phyloP scores from a whole-genome alignment of 2,329 filamentous ascomycete species.

The Cladosporium velox region DNA sequence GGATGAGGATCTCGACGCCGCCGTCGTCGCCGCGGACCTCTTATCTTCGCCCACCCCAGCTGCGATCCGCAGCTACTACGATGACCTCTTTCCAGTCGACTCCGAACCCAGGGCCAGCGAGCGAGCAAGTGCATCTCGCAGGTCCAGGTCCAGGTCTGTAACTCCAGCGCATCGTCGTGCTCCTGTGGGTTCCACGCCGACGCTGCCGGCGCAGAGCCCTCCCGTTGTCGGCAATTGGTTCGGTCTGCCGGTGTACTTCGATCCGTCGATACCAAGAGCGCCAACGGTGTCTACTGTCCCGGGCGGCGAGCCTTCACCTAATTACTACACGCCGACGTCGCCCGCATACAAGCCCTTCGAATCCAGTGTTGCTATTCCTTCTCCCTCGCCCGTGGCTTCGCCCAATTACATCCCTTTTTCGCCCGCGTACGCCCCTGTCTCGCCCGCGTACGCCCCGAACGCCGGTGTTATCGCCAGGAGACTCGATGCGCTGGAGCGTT shows the following conservation, averaged over 20 bases:
- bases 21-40: no score
- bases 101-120: neutral
- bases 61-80: no score
- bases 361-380: no score
- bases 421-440: neutral
- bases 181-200: neutral
- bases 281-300: neutral
- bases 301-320: neutral
- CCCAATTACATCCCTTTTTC: neutral
- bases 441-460: neutral
- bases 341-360: no score
- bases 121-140: neutral
- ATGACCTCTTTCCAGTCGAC: neutral
- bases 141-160: neutral
- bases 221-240: neutral
- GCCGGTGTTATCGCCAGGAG: neutral
- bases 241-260: neutral
- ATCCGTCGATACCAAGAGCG: neutral
- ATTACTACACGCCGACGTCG: neutral
- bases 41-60: no score
- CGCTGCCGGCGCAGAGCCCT: neutral
- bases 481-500: neutral
- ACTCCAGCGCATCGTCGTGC: neutral
- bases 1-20: neutral
- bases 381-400: neutral